A percentile compares a stretch with the other conserved stretches of the same genome.
Conservation (phyloP, 2,329 filamentous ascomycete species). For the Monilinia fructigena region DNA sequence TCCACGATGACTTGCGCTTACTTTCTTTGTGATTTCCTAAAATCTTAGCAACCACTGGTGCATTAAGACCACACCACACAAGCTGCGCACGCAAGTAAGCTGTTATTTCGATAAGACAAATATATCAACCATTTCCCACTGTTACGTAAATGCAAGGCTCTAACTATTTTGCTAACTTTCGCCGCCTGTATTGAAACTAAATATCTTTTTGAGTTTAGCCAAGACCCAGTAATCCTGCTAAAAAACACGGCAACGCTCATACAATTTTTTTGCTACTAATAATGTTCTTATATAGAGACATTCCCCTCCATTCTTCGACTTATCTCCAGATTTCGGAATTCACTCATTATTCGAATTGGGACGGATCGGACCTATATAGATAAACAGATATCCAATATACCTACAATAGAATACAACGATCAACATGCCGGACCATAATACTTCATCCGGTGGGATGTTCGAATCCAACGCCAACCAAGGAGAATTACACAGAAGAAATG, state of each 20-base stretch:
- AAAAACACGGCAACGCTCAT: constrained; percentile 8
- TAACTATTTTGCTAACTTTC: background rate
- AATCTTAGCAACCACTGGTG: background rate
- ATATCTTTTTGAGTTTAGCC: constrained; percentile 9
- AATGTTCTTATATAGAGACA: constrained; percentile 10
- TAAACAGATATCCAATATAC: background rate
- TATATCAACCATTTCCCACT: background rate
- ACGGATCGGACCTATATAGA: background rate
- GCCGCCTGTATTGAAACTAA: constrained; percentile 14
- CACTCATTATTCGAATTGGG: constrained; percentile 11
- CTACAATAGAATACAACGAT: constrained; percentile 1
- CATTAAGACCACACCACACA: background rate
- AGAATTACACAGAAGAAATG: constrained; percentile 12
- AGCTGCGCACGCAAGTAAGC: background rate
- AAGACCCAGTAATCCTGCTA: constrained; percentile 9
- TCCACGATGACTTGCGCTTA: constrained; percentile 13
- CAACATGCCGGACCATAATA: constrained; percentile 18
- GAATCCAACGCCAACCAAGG: constrained; percentile 1
- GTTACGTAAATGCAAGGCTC: constrained; percentile 17
- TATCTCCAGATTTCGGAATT: constrained; percentile 2
- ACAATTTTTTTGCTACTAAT: background rate
- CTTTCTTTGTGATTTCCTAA: background rate
- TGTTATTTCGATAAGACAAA: background rate
- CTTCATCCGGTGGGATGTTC: constrained; percentile 15
- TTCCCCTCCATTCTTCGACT: background rate